These are phyloP conservation scores for Botrytis fragariae DNA, from an alignment of 2,329 filamentous ascomycete species.

Conservation along the genomic window DNA sequence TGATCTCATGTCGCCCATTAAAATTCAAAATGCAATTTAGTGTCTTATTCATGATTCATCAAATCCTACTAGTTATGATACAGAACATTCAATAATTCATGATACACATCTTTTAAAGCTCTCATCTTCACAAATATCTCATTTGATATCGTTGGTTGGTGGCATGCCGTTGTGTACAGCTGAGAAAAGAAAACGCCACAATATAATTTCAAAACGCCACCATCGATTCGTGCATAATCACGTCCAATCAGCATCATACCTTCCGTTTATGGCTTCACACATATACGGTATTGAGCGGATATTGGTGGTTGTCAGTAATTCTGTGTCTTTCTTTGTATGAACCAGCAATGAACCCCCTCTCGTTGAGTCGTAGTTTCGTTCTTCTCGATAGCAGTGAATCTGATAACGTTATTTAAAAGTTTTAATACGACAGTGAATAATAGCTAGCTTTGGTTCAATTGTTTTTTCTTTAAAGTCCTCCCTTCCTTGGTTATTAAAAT, in stretches of 20 bases:
- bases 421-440: not conserved
- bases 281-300: not conserved
- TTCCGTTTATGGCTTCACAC: not conserved
- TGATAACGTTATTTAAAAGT: not conserved
- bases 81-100: accelerated
- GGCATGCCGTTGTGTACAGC: not conserved
- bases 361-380: not conserved
- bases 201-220: not conserved
- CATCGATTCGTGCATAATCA: not conserved
- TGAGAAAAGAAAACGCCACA: not conserved
- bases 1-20: not conserved
- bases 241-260: not conserved
- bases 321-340: not conserved
- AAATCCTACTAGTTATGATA: not conserved
- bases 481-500: not conserved
- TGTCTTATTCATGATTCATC: not conserved
- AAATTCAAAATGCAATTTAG: not conserved
- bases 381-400: not conserved
- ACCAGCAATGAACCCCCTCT: not conserved
- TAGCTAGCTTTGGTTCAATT: not conserved
- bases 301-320: not conserved
- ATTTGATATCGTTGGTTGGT: not conserved
- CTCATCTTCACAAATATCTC: not conserved
- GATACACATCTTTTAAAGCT: not conserved
- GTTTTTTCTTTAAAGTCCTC: not conserved